Evolutionary conservation across 257 asterid species (phyloP).

Genomic region (Solanum tarijense): DNA sequence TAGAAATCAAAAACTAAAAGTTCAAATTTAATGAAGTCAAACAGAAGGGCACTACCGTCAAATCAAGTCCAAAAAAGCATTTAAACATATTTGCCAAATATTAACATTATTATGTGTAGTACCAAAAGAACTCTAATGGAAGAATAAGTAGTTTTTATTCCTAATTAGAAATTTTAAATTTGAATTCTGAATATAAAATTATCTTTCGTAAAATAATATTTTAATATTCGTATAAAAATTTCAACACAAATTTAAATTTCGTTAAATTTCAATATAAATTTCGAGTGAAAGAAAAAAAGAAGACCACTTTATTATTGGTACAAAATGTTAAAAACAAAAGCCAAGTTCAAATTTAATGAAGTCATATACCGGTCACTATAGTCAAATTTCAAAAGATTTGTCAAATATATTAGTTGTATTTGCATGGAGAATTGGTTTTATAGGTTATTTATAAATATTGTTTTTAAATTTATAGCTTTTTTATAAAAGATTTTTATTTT

Average conservation of each 20-base stretch:
- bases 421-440: not conserved
- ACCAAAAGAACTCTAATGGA: not conserved
- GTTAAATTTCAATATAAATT: not conserved
- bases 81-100: not conserved
- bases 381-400: not conserved
- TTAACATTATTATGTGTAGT: not conserved
- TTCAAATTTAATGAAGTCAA: not conserved
- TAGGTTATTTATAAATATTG: not conserved
- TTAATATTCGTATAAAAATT: no score
- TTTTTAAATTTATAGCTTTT: not conserved
- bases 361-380: not conserved
- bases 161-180: not conserved
- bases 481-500: not conserved
- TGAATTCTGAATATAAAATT: not conserved
- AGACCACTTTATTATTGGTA: not conserved
- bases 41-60: not conserved
- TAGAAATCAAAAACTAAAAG: not conserved
- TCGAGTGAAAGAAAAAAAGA: not conserved
- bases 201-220: not conserved
- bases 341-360: not conserved
- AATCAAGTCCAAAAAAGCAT: not conserved
- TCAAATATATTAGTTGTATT: not conserved
- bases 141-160: not conserved
- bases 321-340: not conserved
- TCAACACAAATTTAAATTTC: accelerated